Evolutionary conservation across 1,284 basidiomycete species (phyloP), one percentile per base, ranked within the genome.

Genomic region (Cryptococcus deneoformans): DNA sequence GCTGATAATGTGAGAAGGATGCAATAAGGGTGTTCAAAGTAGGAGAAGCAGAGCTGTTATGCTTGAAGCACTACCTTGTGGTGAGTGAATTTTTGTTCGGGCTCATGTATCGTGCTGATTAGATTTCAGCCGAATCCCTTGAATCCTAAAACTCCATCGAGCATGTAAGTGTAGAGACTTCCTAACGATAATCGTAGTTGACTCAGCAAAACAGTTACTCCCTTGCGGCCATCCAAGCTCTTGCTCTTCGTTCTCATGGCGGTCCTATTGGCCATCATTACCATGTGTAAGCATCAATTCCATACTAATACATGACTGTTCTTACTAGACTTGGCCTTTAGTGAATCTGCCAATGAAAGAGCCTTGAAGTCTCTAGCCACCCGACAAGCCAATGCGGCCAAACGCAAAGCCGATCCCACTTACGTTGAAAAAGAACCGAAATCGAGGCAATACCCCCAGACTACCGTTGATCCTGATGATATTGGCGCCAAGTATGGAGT

Each of bases 191-290:
- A 11, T 6, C 11, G 16, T 16, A 42, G 12, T 42, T 11, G 12
- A 12, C 40, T 42, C 40, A 11, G 40, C 40, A 42, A 16, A 42
- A 35, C 42, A 63, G 63, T 6, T 67, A 46, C 54, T 29, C 38
- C 14, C 35, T 52, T 14, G 52, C 59, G 3, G 67, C 68, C 1
- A 65, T 70, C 5, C 54, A 64, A 53, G 63, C 63, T 6, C 57
- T 70, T 3, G 62, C 67, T 6, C 62, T 49, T n/a, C 57, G 65
- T 37, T 53, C 61, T 14, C 65, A 70, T 50, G 67, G 65, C 5
- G 68, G 68, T 0, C 53, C 53, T 1, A 11, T 58, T 6, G 64
- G 59, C 8, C 65, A 67, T 43, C 42, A 50, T 11, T 24, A 46
- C 1, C 53, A 60, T 53, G 36, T 66, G 66, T 70, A 53, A 38